These are phyloP conservation scores for Solidago caesia DNA, from an alignment of 129 eudicot species.

Conservation along the genomic window DNA sequence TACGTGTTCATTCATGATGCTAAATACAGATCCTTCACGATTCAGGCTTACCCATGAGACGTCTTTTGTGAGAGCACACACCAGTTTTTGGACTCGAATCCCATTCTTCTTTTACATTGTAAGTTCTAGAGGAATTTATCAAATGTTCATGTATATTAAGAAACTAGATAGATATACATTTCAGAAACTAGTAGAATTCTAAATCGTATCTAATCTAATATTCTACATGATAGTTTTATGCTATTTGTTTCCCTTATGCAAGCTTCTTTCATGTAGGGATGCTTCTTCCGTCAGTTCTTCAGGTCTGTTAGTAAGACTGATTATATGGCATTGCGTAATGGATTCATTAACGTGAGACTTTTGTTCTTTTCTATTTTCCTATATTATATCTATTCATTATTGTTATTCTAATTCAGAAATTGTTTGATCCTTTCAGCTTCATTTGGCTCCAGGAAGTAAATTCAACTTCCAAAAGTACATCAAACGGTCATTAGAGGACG, in stretches of 20 bases:
- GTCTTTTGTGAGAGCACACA: slow-evolving; percentile 82
- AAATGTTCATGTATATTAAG: slow-evolving; percentile 1
- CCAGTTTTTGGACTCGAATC: slow-evolving; percentile 68
- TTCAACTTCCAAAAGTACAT: slow-evolving; percentile 90
- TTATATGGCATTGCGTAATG: slow-evolving; percentile 83
- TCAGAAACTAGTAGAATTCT: too few species aligned
- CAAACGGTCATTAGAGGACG: slow-evolving; percentile 92
- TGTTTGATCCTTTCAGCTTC: slow-evolving; percentile 45
- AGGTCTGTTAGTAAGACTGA: slow-evolving; percentile 75
- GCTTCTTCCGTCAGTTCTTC: slow-evolving; percentile 80
- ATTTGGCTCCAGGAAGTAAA: slow-evolving; percentile 75
- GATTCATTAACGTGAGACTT: slow-evolving; percentile 75
- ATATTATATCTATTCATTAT: neutral
- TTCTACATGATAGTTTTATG: slow-evolving; percentile 1
- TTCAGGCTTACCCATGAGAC: slow-evolving; percentile 87
- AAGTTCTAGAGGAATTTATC: slow-evolving; percentile 28
- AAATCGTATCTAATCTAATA: neutral
- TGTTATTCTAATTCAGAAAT: neutral
- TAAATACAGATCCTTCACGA: slow-evolving; percentile 75
- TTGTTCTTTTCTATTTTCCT: neutral
- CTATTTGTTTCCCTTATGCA: slow-evolving; percentile 4
- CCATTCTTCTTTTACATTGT: slow-evolving; percentile 69
- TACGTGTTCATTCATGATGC: neutral
- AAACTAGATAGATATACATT: too few species aligned
- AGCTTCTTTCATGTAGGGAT: slow-evolving; percentile 53